Base-by-base conservation (phyloP, 257 asterid genomes). In the Solanum pinnatisectum region DNA sequence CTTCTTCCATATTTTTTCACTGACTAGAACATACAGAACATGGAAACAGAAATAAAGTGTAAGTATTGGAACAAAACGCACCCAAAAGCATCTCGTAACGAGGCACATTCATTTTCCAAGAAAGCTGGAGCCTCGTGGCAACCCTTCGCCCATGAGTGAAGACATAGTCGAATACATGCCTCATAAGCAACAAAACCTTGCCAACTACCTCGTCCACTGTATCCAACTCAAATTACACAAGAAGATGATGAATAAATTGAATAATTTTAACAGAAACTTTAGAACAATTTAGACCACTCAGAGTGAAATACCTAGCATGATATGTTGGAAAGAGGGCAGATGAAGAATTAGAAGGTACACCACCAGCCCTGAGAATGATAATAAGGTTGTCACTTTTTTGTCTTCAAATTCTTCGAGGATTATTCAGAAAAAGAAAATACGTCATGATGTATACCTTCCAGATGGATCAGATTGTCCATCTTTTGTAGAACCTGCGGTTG, bases 121-220 rank as follows among this genome's bases (percentile, higher is more conserved):
- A 97, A 97, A 35, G 88, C 30, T 6, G 97, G 98, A 86, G 98
- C 98, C 93, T 94, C 97, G 90, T 82, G 90, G 91, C 93, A 89
- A 83, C 94, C 95, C 88, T 90, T 93, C 59, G 97, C 96, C 98
- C 98, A 96, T 10, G 98, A 93, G 72, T 94, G 95, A 88, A 97
- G 98, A 88, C 99, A 97, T n/a, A 97, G 93, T 86, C 99, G 93
- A 82, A 94, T 95, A 84, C 99, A 97, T 56, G 99, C 99, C 84
- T 97, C 99, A 70, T 97, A 97, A 71, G 99, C 91, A 83, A 95
- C 92, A 84, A 96, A 95, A 82, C 89, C 90, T 44, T 90, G 93
- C 98, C 99, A 97, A 68, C 94, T 84, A 63, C 98, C 99, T 74
- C 94, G 92, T 88, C 95, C 98, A 91, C 99, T 97, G 94, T 73